phyloP scores from a whole-genome alignment of 1,284 basidiomycete species.

The Bondarzewia mesenterica region DNA sequence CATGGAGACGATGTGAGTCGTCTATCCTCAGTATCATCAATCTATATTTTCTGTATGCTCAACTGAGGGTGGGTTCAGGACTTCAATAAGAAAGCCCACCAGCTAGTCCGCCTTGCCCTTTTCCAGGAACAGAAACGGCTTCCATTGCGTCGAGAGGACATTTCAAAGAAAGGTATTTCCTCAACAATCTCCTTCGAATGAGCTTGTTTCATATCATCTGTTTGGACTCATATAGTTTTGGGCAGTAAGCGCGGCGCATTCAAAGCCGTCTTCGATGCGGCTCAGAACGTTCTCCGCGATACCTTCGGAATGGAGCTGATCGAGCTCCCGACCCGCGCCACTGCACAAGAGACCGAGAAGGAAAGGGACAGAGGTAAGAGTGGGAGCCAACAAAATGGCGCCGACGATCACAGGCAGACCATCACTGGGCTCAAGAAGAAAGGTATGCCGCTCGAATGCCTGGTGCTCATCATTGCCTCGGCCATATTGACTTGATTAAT shows the following conservation, averaged over 20 bases:
- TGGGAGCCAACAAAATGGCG: slow-evolving; percentile 6
- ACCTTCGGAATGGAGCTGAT: slow-evolving; percentile 72
- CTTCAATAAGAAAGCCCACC: slow-evolving; percentile 46
- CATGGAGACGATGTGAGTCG: slow-evolving; percentile 25
- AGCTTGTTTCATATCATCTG: not conserved
- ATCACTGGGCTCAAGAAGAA: slow-evolving; percentile 51
- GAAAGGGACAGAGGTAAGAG: slow-evolving; percentile 22
- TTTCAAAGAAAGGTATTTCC: slow-evolving; percentile 62
- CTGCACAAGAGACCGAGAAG: slow-evolving; percentile 4
- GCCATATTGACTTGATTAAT: not conserved
- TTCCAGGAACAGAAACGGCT: slow-evolving; percentile 60
- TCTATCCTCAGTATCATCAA: too few species aligned
- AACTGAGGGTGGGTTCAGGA: slow-evolving; percentile 32
- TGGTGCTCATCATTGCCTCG: not conserved
- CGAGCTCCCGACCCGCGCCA: slow-evolving; percentile 60
- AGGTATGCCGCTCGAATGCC: slow-evolving; percentile 21
- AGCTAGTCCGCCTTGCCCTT: slow-evolving; percentile 65
- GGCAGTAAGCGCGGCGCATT: slow-evolving; percentile 50
- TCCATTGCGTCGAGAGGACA: slow-evolving; percentile 62
- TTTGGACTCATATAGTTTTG: slow-evolving; percentile 42
- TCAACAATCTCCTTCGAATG: not conserved
- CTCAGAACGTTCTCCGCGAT: slow-evolving; percentile 48
- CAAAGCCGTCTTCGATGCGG: slow-evolving; percentile 43
- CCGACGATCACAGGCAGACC: slow-evolving; percentile 29
- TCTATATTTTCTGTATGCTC: slow-evolving; percentile 15